Evolutionary conservation across 2,329 filamentous ascomycete genomes (phyloP).

Genomic region (Incumbomyces delicatus): DNA sequence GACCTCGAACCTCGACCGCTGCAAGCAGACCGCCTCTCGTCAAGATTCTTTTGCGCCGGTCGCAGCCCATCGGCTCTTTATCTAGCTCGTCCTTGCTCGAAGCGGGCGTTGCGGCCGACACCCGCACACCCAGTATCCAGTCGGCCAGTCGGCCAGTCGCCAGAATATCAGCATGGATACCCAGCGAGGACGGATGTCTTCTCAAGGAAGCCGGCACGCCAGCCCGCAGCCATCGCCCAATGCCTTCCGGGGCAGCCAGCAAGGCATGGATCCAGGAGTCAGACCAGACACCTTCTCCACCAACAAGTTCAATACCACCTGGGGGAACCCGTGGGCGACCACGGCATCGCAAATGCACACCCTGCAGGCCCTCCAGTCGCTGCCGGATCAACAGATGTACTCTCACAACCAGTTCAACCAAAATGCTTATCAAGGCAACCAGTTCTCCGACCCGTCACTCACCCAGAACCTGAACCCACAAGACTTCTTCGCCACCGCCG

Average conservation of each 20-base stretch:
- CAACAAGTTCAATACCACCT: constrained; percentile 22
- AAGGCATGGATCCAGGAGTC: constrained; percentile 27
- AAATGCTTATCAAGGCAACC: constrained; percentile 24
- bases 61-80: neutral
- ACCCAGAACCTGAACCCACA: constrained; percentile 29
- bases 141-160: too few species aligned
- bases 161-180: constrained; percentile 4
- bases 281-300: constrained; percentile 24
- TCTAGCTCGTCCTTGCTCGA: neutral
- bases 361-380: neutral
- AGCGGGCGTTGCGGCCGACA: neutral
- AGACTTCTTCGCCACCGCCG: constrained; percentile 15
- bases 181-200: constrained; percentile 2
- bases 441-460: constrained; percentile 24
- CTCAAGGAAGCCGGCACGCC: constrained; percentile 8
- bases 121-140: constrained; percentile 1
- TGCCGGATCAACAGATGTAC: constrained; percentile 9
- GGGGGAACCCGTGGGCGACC: neutral
- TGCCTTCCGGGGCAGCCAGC: constrained; percentile 24
- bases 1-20: too few species aligned
- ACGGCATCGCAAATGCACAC: neutral
- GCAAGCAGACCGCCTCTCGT: too few species aligned
- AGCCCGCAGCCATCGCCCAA: constrained; percentile 33
- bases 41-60: neutral
- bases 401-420: constrained; percentile 19